Base-by-base conservation (phyloP, 2,329 filamentous ascomycete genomes). In the Byssothecium circinans region DNA sequence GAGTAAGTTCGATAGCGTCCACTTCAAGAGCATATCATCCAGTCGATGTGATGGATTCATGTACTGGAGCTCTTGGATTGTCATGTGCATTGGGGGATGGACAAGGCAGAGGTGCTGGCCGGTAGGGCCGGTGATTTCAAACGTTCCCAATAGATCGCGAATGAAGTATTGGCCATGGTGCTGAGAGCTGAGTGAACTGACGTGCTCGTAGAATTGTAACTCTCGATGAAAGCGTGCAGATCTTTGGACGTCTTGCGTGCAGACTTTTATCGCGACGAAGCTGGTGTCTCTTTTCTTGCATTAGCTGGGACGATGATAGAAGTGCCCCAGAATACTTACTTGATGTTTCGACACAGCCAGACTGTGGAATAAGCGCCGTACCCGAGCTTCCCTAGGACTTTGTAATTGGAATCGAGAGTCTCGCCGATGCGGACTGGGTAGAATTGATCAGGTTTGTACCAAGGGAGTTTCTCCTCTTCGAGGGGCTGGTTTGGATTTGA, bases 1-100 rank as follows among this genome's bases (percentile, higher is more conserved):
- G 35, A 61, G 35, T 74, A 72, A 5, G 66, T 47, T 47, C 64
- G 64, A 41, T 59, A 61, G 45, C 76, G 64, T 50, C 11, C 54
- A 61, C 30, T 54, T 58, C 36, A 62, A 33, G 40, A 62, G 51
- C 39, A 45, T 45, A 23, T 30, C 45, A 19, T 62, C 34, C 3
- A 62, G 43, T 30, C 42, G 45, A 30, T 53, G 57, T 52, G 55
- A 25, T 45, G 37, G n/a, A 36, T 62, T 59, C 4, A 39, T 6
- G 39, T 61, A 57, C 45, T 62, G 56, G 45, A 62, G 51, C 46
- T 62, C 20, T 53, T 40, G 54, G 43, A 62, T 60, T 46, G 59
- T 62, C 57, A 58, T 62, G 51, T 61, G 57, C 57, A 61, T 61
- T 8, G 54, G 59, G 34, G 54, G 57, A 52, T 62, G 54, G 50